Base-by-base conservation (phyloP, 352 stramenopile species). In the Globisporangium canariense region DNA sequence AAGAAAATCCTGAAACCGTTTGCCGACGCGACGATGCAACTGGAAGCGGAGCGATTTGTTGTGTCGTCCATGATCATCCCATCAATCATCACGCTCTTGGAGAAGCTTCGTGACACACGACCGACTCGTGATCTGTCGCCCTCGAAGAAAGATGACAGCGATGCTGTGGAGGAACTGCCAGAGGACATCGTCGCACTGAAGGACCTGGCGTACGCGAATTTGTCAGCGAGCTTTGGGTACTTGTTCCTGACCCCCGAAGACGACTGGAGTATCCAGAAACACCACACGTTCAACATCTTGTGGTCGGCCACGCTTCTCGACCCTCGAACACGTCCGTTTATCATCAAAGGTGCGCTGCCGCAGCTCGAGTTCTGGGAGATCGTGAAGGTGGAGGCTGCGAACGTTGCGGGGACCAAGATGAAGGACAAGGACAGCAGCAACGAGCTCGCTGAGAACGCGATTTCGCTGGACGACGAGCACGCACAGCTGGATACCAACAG, bases 261-360 rank as follows among this genome's bases (percentile, higher is more conserved):
- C 30, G 72, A 61, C 25, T 90, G 81, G 83, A 67, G 57, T 1
- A 41, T 43, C 30, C 58, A 74, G 13, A 86, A 86, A 50, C 78
- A 73, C 2, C 68, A 75, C 51, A 88, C 72, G 8, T 92, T 92
- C 58, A 85, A 90, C 32, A 62, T 82, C 14, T 58, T 90, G 28
- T 92, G 83, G 83, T 81, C 70, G 2, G 79, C 83, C 34, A 92
- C 83, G 7, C 73, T 92, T 53, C 60, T 92, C 41, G 83, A 92
- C 53, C 83, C 83, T 47, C 81, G 83, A 3, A 92, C 83, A n/a
- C 76, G 81, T 0, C 74, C 81, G 8, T 90, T 92, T 40, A 88
- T 92, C 52, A 82, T 92, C 56, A 92, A 92, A 34, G 83, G 81
- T 11, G 73, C 83, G 47, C 51, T 92, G 22, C 65, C 73, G 1